Base-by-base conservation (phyloP, 2,329 filamentous ascomycete species). In the Neonectria sp. region DNA sequence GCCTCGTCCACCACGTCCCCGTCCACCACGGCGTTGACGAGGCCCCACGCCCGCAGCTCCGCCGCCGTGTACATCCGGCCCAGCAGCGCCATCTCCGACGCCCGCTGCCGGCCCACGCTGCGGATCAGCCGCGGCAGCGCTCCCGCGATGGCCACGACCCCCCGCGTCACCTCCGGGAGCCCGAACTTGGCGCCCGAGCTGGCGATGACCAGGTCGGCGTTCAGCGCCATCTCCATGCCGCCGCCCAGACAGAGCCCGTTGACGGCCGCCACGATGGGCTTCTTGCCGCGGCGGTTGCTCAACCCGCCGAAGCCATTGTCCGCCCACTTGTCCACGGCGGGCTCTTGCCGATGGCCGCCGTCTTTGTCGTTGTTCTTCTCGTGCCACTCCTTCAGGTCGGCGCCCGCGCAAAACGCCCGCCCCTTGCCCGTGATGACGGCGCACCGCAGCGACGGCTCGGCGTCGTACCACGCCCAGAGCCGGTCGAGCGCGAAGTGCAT, bases 171-270 rank as follows among this genome's bases (percentile, higher is more conserved):
- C 79, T 94, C 93, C 0, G 92, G 92, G 7, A 95, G 82, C 0
- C 86, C 88, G 74, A 95, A 94, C 21, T 80, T 82, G 0, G 92
- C 91, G 15, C 37, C 37, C 2, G 77, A 65, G 4, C 81, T 77
- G 2, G 92, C 92, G 24, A 95, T 81, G 4, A 93, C 86, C 53
- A 95, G 81, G 80, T 95, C 93, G 70, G 88, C 88, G 78, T 94
- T 93, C 43, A 91, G 82, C 17, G 88, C 86, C 83, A 94, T 93
- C 82, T 95, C 93, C 78, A 92, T 90, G 2, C 92, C 93, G 59
- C 92, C 92, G 25, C 92, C 93, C 45, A 92, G 84, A 68, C 91
- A 92, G 17, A 92, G 82, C 2, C 92, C 93, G 76, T 94, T 93
- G 31, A 94, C 91, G 2, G 92, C 93, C 4, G 90, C 91, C 37